Conservation (phyloP, 2,329 filamentous ascomycete genomes). For the Aspergillus sergii region DNA sequence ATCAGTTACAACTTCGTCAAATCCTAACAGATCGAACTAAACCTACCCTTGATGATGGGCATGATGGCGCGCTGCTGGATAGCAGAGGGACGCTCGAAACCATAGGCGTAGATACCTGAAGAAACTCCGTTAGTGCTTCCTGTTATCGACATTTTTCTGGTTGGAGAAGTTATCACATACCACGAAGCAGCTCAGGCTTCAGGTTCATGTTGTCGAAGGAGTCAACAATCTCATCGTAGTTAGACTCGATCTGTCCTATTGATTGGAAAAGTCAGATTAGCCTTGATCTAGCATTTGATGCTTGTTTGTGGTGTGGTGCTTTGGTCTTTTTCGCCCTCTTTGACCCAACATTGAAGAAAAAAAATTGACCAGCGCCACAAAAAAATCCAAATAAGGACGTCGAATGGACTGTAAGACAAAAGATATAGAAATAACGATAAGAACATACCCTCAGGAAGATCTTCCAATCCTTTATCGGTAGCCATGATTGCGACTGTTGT, state of each 20-base stretch:
- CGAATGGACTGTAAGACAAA: not conserved
- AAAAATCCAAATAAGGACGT: constrained; percentile 1
- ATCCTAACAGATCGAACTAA: not conserved
- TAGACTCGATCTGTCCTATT: constrained; percentile 97
- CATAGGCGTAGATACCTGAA: constrained; percentile 93
- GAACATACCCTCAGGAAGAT: constrained; percentile 88
- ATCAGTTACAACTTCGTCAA: constrained; percentile 16
- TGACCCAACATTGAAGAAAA: constrained; percentile 3
- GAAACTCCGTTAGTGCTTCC: constrained; percentile 28
- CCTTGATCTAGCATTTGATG: not conserved
- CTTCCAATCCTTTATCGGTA: constrained; percentile 94
- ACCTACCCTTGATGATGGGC: constrained; percentile 97
- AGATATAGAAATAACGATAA: constrained; percentile 2
- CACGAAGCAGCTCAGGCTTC: constrained; percentile 95
- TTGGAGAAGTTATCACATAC: constrained; percentile 52
- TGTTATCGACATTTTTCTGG: constrained; percentile 27
- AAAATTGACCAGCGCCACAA: constrained; percentile 9
- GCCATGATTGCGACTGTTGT: constrained; percentile 81
- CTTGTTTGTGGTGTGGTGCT: constrained; percentile 13
- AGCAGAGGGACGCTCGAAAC: constrained; percentile 99
- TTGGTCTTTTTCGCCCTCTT: constrained; percentile 13
- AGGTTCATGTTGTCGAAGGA: constrained; percentile 98
- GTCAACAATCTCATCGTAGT: constrained; percentile 99
- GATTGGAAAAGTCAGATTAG: constrained; percentile 17
- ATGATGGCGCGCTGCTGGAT: constrained; percentile 99